Percentiles rank a stretch among this genome's conserved stretches.
Conservation (phyloP, 805 yeast species). For the Limtongozyma cylindracea region DNA sequence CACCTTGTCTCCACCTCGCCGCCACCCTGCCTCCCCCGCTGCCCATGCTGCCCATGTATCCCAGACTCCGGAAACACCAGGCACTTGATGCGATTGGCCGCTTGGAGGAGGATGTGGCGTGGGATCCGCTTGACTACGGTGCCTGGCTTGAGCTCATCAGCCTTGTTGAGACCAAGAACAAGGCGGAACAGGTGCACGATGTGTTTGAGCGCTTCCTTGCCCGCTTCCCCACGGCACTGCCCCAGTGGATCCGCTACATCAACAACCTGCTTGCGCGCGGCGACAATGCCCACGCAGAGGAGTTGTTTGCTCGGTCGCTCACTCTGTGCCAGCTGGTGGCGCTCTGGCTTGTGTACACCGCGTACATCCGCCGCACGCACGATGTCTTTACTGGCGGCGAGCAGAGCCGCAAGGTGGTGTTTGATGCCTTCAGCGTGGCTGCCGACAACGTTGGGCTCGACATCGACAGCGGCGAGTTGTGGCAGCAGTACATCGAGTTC, state of each 20-base stretch:
- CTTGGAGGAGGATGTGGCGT: constrained; percentile 25
- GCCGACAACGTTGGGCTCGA: constrained; percentile 60
- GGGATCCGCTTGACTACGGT: constrained; percentile 23
- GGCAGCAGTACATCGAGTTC: constrained; percentile 69
- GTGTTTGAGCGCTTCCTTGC: constrained; percentile 33
- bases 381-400: constrained; percentile 62
- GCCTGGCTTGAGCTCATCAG: constrained; percentile 33
- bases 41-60: no score
- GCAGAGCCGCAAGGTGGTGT: constrained; percentile 44
- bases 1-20: no score
- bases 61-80: no score
- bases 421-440: constrained; percentile 70
- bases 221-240: constrained; percentile 37
- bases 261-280: constrained; percentile 36
- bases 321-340: no score
- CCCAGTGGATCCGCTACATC: constrained; percentile 53
- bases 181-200: constrained; percentile 29
- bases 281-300: constrained; percentile 42
- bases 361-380: constrained; percentile 48
- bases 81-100: constrained; percentile 28
- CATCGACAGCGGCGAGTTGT: constrained; percentile 38
- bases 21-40: no score
- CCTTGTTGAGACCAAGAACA: constrained; percentile 21
- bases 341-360: no score
- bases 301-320: constrained; percentile 49